Base-by-base conservation (phyloP, 345 rosid genomes). In the Nasturtium officinale region DNA sequence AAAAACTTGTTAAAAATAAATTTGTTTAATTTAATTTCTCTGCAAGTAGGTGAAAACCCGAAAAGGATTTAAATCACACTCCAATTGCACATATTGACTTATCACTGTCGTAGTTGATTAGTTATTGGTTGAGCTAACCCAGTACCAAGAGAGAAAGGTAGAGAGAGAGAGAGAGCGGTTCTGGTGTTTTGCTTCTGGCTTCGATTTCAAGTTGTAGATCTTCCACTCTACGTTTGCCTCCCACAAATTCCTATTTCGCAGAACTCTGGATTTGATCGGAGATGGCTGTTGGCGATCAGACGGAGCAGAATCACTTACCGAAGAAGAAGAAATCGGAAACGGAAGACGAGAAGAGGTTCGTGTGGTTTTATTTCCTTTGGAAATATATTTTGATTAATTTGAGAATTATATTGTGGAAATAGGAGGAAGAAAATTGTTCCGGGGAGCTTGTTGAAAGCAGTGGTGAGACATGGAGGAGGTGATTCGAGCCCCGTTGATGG, bases 361-460 rank as follows among this genome's bases (percentile, higher is more conserved):
- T 23, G 7, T 62, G 5, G 5, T 67, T 70, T 7, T 28, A 4
- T 7, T 2, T 59, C 26, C 51, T 47, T 7, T 23, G 1, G 3
- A 1, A 65, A 66, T 42, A 6, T 45, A 15, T 23, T 40, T 55
- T 54, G 18, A 43, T 43, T 3, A n/a, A 43, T 43, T 20, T 71
- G 69, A 17, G 70, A 30, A 56, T 65, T 51, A 23, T 32, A 52
- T 68, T 68, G 38, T 67, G 45, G 42, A 60, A 43, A 47, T 76
- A 95, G 97, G 96, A 91, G 87, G 80, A 82, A 84, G 87, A 90
- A 91, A 26, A 95, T 95, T 76, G 85, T 80, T 60, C 87, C 96
- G 2, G 97, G 96, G 61, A 90, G 96, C 80, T 81, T 95, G 76
- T 79, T 95, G 94, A 95, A 91, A 79, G 99, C 98, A 20, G 51